Evolutionary conservation across 441 rosid genomes (phyloP).

Genomic region (Isatis lusitanica): DNA sequence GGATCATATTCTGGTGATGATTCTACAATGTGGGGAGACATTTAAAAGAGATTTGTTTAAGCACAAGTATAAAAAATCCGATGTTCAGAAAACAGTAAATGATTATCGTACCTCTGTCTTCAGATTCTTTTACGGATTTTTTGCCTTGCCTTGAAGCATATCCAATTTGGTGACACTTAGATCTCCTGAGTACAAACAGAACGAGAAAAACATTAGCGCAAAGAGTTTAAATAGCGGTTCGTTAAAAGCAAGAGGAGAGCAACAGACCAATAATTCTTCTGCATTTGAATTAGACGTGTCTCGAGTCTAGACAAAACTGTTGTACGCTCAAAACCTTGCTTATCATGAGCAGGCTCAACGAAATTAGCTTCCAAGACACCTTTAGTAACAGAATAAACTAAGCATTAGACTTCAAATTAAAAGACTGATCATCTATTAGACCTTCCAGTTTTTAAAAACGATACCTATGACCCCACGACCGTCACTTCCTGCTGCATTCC

Average conservation of each 20-base stretch:
- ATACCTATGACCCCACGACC: constrained; percentile 98
- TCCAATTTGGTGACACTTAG: constrained; percentile 72
- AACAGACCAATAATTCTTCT: constrained; percentile 80
- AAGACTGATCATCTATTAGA: constrained; percentile 18
- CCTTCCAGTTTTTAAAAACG: not conserved
- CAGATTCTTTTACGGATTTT: constrained; percentile 38
- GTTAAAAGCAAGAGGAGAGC: constrained; percentile 13
- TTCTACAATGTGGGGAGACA: constrained; percentile 40
- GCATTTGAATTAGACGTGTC: constrained; percentile 67
- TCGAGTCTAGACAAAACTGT: constrained; percentile 71
- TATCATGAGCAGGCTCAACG: constrained; percentile 80
- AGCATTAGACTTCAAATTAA: constrained; percentile 18
- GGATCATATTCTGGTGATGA: constrained; percentile 47
- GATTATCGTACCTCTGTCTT: constrained; percentile 46
- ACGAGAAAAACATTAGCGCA: not conserved
- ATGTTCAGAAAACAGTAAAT: not conserved
- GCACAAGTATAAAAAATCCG: not conserved
- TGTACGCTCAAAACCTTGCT: constrained; percentile 78
- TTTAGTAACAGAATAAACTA: constrained; percentile 36
- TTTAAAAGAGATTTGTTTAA: constrained; percentile 19
- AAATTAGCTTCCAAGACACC: constrained; percentile 89
- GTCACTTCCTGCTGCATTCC: constrained; percentile 94
- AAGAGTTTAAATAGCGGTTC: not conserved
- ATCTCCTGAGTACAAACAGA: constrained; percentile 44
- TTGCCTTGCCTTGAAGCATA: constrained; percentile 61